Conservation (phyloP, 257 asterid species). For the Avicennia marina region DNA sequence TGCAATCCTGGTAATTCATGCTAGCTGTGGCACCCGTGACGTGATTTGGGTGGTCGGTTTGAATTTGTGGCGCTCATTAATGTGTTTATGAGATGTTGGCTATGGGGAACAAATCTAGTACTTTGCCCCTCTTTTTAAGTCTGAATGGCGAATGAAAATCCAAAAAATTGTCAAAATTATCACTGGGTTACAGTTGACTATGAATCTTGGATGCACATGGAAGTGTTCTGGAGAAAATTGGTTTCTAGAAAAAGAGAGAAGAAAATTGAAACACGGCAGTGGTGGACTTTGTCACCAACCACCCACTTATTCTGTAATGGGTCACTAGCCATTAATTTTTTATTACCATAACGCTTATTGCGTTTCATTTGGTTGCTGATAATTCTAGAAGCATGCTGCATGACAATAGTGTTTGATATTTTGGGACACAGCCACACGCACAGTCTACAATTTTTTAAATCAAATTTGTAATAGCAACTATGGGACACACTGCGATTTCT, state of each 20-base stretch:
- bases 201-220: too few species aligned
- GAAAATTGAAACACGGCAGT: conserved; percentile 10
- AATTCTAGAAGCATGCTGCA: too few species aligned
- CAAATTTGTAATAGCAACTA: too few species aligned
- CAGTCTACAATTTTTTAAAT: too few species aligned
- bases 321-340: conserved; percentile 9
- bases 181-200: too few species aligned
- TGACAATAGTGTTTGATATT: too few species aligned
- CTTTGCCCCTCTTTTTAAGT: neutral
- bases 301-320: conserved; percentile 24
- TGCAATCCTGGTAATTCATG: neutral
- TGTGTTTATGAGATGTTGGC: conserved; percentile 19
- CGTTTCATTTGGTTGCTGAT: neutral
- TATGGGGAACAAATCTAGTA: neutral
- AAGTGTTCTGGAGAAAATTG: neutral
- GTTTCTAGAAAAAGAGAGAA: neutral
- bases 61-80: conserved; percentile 13
- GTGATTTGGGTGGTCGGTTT: conserved; percentile 28
- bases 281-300: conserved; percentile 23
- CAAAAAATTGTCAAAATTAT: neutral
- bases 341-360: conserved; percentile 10
- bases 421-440: too few species aligned
- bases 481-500: too few species aligned
- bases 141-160: neutral
- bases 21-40: conserved; percentile 21